Conservation (phyloP, 257 asterid species). For the Scutellaria galericulata region DNA sequence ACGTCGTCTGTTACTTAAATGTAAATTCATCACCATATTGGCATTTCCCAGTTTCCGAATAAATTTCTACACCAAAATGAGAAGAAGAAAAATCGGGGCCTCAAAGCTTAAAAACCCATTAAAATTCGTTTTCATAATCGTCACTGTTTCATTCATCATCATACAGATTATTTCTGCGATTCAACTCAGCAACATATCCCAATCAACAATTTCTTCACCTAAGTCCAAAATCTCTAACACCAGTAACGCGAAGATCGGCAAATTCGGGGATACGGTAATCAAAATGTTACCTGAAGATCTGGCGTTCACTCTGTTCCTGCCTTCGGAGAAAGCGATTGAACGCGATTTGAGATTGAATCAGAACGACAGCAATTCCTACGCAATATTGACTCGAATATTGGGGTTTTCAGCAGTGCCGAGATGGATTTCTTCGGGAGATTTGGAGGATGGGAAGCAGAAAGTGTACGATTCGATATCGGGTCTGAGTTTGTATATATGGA, state of each 20-base stretch:
- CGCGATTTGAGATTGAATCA: constrained; percentile 54
- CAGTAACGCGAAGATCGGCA: constrained; percentile 42
- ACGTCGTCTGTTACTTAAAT: background rate
- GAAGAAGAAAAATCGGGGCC: constrained; percentile 29
- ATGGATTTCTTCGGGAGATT: constrained; percentile 49
- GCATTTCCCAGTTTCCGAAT: background rate
- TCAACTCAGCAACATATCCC: constrained; percentile 44
- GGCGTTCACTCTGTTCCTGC: constrained; percentile 75
- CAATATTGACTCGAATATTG: constrained; percentile 63
- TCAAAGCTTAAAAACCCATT: constrained; percentile 44
- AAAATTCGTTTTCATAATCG: constrained; percentile 45
- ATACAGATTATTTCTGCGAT: constrained; percentile 51
- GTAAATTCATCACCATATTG: background rate
- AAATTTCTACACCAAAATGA: constrained; percentile 17
- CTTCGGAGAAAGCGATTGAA: constrained; percentile 65
- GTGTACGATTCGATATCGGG: constrained; percentile 71
- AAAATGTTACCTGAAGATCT: constrained; percentile 77
- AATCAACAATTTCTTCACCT: constrained; percentile 27
- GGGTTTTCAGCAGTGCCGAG: constrained; percentile 80
- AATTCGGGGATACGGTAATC: constrained; percentile 58
- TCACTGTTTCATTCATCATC: constrained; percentile 48
- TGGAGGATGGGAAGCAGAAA: constrained; percentile 49
- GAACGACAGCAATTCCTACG: constrained; percentile 61
- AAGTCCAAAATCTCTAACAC: constrained; percentile 4
- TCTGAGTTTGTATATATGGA: constrained; percentile 47